These are phyloP conservation scores for Heliocybe sulcata DNA, from an alignment of 1,284 basidiomycete species.

Conservation along the genomic window DNA sequence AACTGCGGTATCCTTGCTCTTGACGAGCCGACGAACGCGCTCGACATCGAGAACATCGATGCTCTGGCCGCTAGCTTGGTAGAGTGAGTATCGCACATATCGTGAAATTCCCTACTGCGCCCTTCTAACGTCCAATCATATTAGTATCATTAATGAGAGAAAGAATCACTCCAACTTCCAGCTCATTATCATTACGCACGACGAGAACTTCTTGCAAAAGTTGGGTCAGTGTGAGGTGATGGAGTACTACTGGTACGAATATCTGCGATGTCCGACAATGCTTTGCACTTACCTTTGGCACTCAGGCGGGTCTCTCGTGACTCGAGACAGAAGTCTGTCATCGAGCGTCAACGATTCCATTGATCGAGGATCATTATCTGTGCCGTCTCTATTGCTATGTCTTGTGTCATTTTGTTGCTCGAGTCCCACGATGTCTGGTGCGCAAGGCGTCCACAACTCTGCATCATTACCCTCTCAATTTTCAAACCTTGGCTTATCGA, in stretches of 20 bases:
- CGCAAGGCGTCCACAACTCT: too few relatives aligned
- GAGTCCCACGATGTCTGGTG: too few relatives aligned
- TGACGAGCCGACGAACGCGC: slow-evolving; percentile 97
- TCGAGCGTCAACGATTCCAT: slow-evolving; percentile 61
- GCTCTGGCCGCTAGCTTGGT: slow-evolving; percentile 88
- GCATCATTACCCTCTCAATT: too few relatives aligned
- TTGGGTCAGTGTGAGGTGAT: slow-evolving; percentile 84
- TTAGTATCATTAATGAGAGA: slow-evolving; percentile 88
- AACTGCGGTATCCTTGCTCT: slow-evolving; percentile 97
- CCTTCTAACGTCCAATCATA: slow-evolving; percentile 3
- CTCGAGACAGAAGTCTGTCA: slow-evolving; percentile 65
- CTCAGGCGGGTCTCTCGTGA: slow-evolving; percentile 52
- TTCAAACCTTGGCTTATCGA: too few relatives aligned
- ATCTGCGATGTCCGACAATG: background rate
- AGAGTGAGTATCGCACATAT: slow-evolving; percentile 56
- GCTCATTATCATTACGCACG: slow-evolving; percentile 95
- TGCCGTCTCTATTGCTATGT: too few relatives aligned
- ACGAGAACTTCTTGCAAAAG: slow-evolving; percentile 83
- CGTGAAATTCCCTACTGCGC: background rate
- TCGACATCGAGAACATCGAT: slow-evolving; percentile 96
- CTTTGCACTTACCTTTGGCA: slow-evolving; percentile 3
- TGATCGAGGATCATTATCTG: too few relatives aligned
- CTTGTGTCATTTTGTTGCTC: too few relatives aligned
- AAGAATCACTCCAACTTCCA: slow-evolving; percentile 91
- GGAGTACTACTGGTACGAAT: slow-evolving; percentile 83